Evolutionary conservation across 1,284 basidiomycete species (phyloP).

Genomic region (Rhodotorula sp.): DNA sequence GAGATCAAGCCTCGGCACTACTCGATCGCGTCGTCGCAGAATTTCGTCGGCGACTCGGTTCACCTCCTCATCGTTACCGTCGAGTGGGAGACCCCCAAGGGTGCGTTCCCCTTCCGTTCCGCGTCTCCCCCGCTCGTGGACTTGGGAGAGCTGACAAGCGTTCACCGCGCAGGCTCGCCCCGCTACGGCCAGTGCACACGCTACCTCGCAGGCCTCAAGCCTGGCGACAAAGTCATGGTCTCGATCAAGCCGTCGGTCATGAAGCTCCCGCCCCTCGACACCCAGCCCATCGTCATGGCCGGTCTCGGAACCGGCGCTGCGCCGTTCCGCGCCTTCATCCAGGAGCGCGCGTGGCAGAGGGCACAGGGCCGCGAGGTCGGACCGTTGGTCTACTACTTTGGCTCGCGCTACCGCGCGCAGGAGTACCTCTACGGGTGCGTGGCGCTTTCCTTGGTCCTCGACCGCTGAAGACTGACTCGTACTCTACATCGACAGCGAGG

Average conservation of each 20-base stretch:
- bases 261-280: conserved; percentile 86
- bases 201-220: conserved; percentile 77
- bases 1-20: conserved; percentile 90
- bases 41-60: conserved; percentile 88
- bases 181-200: conserved; percentile 95
- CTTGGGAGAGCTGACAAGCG: conserved; percentile 4
- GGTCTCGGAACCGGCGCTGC: conserved; percentile 97
- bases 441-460: too few relatives aligned
- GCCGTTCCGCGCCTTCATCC: conserved; percentile 97
- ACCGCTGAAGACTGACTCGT: too few relatives aligned
- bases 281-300: conserved; percentile 95
- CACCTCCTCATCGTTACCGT: conserved; percentile 95
- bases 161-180: conserved; percentile 58
- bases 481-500: conserved; percentile 47
- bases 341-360: conserved; percentile 82
- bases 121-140: background rate
- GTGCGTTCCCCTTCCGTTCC: conserved; percentile 56
- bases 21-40: conserved; percentile 93
- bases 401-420: conserved; percentile 87
- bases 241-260: conserved; percentile 98
- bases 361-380: conserved; percentile 76
- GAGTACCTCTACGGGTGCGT: conserved; percentile 85
- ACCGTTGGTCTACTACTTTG: conserved; percentile 96
- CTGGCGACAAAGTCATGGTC: conserved; percentile 92
- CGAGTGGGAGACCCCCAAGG: conserved; percentile 83